Conservation (phyloP, 108 stramenopile genomes). For the Poteriospumella lacustris region DNA sequence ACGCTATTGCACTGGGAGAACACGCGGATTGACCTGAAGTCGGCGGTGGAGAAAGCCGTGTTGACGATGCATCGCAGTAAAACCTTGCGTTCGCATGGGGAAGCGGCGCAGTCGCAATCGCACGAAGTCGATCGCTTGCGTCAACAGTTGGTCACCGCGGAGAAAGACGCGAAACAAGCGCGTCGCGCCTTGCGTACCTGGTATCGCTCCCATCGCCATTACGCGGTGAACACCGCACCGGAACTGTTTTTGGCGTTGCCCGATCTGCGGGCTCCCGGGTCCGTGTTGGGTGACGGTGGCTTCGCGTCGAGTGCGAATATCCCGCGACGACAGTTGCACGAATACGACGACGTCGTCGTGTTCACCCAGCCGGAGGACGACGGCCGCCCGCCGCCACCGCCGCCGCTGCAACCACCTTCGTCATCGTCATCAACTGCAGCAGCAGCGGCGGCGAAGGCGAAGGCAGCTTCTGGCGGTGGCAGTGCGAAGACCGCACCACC, state of each 20-base stretch:
- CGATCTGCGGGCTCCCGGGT: background rate
- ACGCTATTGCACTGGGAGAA: background rate
- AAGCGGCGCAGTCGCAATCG: no score
- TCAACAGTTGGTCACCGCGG: background rate
- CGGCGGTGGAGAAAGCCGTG: background rate
- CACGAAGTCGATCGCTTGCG: no score
- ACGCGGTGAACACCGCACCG: background rate
- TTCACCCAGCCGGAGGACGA: background rate
- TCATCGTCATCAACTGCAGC: no score
- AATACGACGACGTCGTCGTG: background rate
- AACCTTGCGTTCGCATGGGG: no score
- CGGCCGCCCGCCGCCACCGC: no score
- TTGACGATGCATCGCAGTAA: no score
- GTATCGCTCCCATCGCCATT: background rate
- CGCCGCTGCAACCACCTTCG: no score
- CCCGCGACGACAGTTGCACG: background rate
- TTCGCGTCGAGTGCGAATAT: background rate
- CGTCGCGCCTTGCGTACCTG: background rate
- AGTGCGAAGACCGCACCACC: no score
- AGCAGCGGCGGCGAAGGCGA: no score
- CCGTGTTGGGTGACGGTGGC: constrained; percentile 3
- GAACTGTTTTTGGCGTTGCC: background rate
- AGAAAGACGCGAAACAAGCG: background rate
- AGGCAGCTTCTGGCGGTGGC: no score
- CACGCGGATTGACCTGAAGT: constrained; percentile 2